These are phyloP conservation scores for Pythium aphanidermatum DNA, from an alignment of 352 stramenopile genomes.

Conservation along the genomic window DNA sequence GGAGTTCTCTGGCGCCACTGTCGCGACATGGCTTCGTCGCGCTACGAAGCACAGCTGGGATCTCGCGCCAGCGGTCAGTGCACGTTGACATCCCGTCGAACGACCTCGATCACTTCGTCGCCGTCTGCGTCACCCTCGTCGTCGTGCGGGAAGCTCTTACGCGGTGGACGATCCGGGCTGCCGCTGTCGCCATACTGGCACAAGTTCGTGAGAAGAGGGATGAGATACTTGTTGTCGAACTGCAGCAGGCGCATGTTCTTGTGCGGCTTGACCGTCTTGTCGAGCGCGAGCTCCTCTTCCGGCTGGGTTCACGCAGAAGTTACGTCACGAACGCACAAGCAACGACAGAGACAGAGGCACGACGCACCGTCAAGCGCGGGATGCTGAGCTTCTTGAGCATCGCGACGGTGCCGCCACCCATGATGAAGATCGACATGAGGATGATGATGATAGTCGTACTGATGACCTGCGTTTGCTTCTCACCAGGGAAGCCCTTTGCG, in stretches of 20 bases:
- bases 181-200: slow-evolving; percentile 46
- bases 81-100: slow-evolving; percentile 53
- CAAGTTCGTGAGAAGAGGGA: slow-evolving; percentile 73
- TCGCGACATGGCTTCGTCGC: too few species aligned
- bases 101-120: slow-evolving; percentile 70
- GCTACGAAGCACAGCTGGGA: too few species aligned
- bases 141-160: slow-evolving; percentile 42
- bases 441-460: slow-evolving; percentile 91
- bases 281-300: slow-evolving; percentile 64
- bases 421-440: slow-evolving; percentile 88
- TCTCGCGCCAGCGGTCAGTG: too few species aligned
- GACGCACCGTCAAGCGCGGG: slow-evolving; percentile 62
- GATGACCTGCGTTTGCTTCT: slow-evolving; percentile 83
- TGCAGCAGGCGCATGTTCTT: slow-evolving; percentile 77
- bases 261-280: slow-evolving; percentile 74
- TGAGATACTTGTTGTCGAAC: slow-evolving; percentile 86
- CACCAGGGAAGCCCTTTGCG: slow-evolving; percentile 85
- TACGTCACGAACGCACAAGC: neutral
- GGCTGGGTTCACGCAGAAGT: slow-evolving; percentile 23
- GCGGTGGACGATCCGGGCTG: slow-evolving; percentile 21
- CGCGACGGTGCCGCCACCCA: slow-evolving; percentile 86
- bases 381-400: slow-evolving; percentile 87
- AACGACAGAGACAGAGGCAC: neutral
- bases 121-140: slow-evolving; percentile 30
- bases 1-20: too few species aligned